Base-by-base conservation (phyloP, 495 filamentous ascomycete species). In the Lepraria neglecta region DNA sequence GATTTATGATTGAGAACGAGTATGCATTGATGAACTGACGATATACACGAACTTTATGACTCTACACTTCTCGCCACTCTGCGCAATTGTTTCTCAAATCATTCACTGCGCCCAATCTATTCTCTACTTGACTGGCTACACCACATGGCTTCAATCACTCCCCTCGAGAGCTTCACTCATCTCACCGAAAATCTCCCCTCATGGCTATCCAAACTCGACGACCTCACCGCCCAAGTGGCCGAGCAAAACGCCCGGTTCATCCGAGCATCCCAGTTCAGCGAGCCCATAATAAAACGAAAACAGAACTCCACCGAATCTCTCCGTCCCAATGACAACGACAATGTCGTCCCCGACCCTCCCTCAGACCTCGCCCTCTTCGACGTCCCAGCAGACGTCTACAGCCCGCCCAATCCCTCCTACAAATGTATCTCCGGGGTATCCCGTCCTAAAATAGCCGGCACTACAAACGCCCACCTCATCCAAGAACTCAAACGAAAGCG, bases 161-260 rank as follows among this genome's bases (percentile, higher is more conserved):
- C 85, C 17, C 71, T 90, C 51, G 78, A 77, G 58, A 80, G 83
- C 56, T 80, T 92, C 58, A 75, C 79, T 61, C 71, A 76, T 60
- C 72, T 84, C 11, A 69, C 73, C 56, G 75, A 80, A 61, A 77
- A 84, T 78, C 63, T 90, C 6, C 88, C 88, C 24, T 73, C 81
- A 61, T 91, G 88, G 89, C 78, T 84, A 47, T 74, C 71, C 62
- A 80, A 80, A 47, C 75, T 91, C 52, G 86, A 90, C 47, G 84
- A 89, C 17, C 79, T 92, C 31, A 83, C 81, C 64, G 71, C 77
- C 46, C 83, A 90, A 66, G 85, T 91, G 42, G 79, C 83, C 42
- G 76, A 80, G 62, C 87, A 85, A 72, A 85, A 90, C 70, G 71
- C 79, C 45, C 87, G 90, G 71, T 84, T 90, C 64, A 76, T 80